These are phyloP conservation scores for Atkinsonella texensis DNA, from an alignment of 2,329 filamentous ascomycete genomes.

Conservation along the genomic window DNA sequence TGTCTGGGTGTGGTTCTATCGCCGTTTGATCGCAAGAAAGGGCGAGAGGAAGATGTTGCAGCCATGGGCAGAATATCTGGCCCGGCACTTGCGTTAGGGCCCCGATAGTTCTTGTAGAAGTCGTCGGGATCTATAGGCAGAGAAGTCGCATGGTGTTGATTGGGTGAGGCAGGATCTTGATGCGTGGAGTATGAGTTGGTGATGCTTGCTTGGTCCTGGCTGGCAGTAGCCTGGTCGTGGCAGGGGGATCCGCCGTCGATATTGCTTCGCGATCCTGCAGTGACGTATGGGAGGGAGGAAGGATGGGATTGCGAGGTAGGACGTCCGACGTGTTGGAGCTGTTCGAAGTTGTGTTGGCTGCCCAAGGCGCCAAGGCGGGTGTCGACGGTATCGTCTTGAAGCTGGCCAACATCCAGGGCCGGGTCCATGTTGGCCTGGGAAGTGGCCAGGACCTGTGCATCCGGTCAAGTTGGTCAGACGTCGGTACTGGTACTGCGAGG, in stretches of 20 bases:
- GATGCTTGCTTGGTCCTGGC: not conserved
- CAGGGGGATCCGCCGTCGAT: conserved; percentile 5
- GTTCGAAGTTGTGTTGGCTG: conserved; percentile 17
- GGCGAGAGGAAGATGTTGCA: conserved; percentile 25
- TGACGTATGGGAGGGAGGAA: not conserved
- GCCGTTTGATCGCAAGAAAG: conserved; percentile 36
- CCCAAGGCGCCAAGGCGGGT: conserved; percentile 9
- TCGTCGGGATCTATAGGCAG: conserved; percentile 38
- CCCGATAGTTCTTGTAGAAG: conserved; percentile 41
- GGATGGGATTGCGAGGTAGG: not conserved
- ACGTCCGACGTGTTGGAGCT: conserved; percentile 15
- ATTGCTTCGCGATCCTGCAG: conserved; percentile 2
- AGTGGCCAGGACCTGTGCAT: conserved; percentile 32
- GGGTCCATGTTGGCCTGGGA: conserved; percentile 14
- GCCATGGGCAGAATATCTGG: conserved; percentile 24
- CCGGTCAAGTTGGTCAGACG: conserved; percentile 28
- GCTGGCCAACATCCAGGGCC: conserved; percentile 19
- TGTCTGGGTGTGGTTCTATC: conserved; percentile 38
- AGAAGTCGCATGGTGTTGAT: conserved; percentile 26
- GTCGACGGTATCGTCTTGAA: conserved; percentile 8
- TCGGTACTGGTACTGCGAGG: too few relatives aligned
- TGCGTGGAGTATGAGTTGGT: not conserved
- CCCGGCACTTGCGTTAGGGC: conserved; percentile 22
- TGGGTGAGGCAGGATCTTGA: conserved; percentile 12
- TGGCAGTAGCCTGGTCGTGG: conserved; percentile 8